Evolutionary conservation across 306 rosid genomes (phyloP).

Genomic region (Oxytropis ochrocephala): DNA sequence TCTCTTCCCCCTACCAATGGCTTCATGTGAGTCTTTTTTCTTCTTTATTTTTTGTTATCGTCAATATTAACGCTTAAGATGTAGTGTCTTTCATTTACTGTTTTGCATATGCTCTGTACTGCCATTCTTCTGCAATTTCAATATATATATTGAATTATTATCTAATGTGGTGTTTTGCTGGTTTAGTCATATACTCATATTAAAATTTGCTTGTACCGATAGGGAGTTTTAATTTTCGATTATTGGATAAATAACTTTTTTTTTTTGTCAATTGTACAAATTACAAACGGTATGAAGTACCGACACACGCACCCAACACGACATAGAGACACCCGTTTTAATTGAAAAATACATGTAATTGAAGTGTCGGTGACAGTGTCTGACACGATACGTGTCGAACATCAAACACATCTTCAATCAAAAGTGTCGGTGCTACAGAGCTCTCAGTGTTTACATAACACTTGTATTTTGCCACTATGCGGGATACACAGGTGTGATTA

Average conservation of each 20-base stretch:
- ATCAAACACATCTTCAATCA: too few species aligned
- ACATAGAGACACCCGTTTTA: too few species aligned
- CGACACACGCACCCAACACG: too few species aligned
- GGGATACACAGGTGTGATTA: not conserved
- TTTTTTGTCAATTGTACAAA: too few species aligned
- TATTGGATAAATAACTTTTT: not conserved
- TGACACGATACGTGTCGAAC: too few species aligned
- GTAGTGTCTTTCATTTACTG: not conserved
- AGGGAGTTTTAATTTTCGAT: not conserved
- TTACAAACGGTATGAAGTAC: too few species aligned
- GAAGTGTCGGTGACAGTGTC: too few species aligned
- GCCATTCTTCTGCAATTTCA: not conserved
- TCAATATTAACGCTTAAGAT: not conserved
- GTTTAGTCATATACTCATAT: not conserved
- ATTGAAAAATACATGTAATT: too few species aligned
- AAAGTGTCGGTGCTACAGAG: too few species aligned
- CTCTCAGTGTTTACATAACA: too few species aligned
- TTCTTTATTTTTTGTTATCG: not conserved
- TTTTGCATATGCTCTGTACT: conserved; percentile 4
- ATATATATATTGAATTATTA: not conserved
- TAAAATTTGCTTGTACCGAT: not conserved
- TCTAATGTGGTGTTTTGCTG: not conserved
- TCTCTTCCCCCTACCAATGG: conserved; percentile 35
- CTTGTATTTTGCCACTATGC: too few species aligned
- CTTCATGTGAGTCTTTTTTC: conserved; percentile 54